Percentiles rank a stretch among this genome's conserved stretches.
Conservation (phyloP, 352 stramenopile species). For the Salisapilia sapeloensis region DNA sequence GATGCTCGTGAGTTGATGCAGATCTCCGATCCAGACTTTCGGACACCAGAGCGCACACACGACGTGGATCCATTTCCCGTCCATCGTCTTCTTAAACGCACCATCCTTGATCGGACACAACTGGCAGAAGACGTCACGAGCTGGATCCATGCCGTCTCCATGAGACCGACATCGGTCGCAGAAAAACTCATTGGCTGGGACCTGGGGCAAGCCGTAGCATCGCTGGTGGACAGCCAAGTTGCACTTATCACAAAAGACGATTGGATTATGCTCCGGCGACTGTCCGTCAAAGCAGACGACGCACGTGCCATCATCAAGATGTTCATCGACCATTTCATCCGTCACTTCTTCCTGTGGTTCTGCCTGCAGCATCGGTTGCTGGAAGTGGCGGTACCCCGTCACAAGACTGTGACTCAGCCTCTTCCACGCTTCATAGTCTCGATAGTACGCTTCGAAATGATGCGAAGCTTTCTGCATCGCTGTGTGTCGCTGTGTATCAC, state of each 20-base stretch:
- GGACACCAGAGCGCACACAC: conserved; percentile 82
- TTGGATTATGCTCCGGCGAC: conserved; percentile 75
- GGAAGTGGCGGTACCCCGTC: conserved; percentile 32
- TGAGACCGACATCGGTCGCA: conserved; percentile 67
- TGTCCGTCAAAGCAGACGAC: conserved; percentile 81
- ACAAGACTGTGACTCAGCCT: conserved; percentile 46
- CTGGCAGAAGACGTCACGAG: conserved; percentile 54
- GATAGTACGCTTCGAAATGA: conserved; percentile 46
- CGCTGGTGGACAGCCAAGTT: conserved; percentile 79
- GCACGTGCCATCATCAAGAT: conserved; percentile 72
- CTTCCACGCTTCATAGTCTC: conserved; percentile 65
- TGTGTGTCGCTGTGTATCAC: conserved; percentile 10
- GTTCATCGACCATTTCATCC: conserved; percentile 9
- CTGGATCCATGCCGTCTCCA: conserved; percentile 28
- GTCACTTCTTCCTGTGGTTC: conserved; percentile 6
- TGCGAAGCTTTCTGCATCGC: conserved; percentile 5
- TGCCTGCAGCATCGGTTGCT: background rate
- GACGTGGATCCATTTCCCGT: conserved; percentile 80
- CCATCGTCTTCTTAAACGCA: conserved; percentile 73
- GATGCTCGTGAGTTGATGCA: conserved; percentile 64
- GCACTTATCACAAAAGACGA: conserved; percentile 83
- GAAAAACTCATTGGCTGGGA: conserved; percentile 77
- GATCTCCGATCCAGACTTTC: conserved; percentile 71
- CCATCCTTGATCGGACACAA: conserved; percentile 73
- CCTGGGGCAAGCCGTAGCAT: conserved; percentile 76